A percentile compares a stretch with the other conserved stretches of the same genome.
These are phyloP conservation scores for Orbilia quercus DNA, from an alignment of 2,329 filamentous ascomycete species.

Conservation along the genomic window DNA sequence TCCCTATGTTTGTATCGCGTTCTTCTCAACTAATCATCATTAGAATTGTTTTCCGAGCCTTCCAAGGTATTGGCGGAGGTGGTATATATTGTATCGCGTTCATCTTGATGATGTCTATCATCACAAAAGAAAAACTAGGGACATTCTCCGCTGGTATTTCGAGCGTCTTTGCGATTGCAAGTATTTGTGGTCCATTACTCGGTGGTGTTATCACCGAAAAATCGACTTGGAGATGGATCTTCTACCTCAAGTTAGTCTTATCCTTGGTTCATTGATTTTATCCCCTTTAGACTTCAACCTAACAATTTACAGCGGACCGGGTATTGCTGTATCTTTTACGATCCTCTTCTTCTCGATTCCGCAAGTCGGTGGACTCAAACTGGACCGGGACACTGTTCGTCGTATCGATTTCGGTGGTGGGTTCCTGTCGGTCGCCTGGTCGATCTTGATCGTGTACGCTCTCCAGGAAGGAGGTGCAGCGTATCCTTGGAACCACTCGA, in stretches of 20 bases:
- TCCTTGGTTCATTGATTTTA: not conserved
- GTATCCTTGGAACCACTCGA: conserved; percentile 64
- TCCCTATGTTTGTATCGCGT: not conserved
- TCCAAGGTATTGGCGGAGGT: conserved; percentile 66
- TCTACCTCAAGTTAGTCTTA: conserved; percentile 65
- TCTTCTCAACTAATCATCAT: not conserved
- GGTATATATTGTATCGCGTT: conserved; percentile 66
- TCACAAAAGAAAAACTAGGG: conserved; percentile 62
- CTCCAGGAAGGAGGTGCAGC: conserved; percentile 65
- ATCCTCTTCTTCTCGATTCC: conserved; percentile 60
- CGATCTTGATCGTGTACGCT: conserved; percentile 66
- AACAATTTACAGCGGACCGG: conserved; percentile 60
- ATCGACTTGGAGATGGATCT: conserved; percentile 67
- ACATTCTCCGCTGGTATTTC: conserved; percentile 62
- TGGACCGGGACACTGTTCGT: conserved; percentile 57
- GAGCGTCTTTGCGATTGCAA: conserved; percentile 66
- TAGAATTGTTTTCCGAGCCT: conserved; percentile 63
- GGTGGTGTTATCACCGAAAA: conserved; percentile 66
- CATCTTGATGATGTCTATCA: conserved; percentile 62
- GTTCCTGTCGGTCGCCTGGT: conserved; percentile 62
- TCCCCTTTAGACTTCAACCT: not conserved
- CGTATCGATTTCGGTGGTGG: conserved; percentile 62
- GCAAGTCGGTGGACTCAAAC: conserved; percentile 60
- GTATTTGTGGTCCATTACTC: conserved; percentile 67
- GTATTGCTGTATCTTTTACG: conserved; percentile 59